phyloP scores from a whole-genome alignment of 768 basidiomycete species.

The Tephrocybe sp. region DNA sequence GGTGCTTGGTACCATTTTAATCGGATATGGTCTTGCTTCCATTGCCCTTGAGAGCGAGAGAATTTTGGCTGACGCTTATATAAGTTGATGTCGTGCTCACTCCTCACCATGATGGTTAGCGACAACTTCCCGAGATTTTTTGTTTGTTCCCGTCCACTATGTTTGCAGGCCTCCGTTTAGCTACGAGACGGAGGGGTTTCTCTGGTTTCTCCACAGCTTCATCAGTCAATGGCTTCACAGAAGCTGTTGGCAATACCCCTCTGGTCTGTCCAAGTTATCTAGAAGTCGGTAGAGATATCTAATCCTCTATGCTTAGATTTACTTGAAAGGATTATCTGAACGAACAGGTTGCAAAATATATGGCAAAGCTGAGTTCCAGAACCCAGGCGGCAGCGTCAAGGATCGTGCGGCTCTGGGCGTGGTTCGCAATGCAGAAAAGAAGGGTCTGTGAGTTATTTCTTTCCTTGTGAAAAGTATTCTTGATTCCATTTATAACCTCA shows the following conservation, averaged over 20 bases:
- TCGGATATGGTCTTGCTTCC: constrained; percentile 12
- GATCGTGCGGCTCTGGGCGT: constrained; percentile 94
- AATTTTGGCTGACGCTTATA: constrained; percentile 20
- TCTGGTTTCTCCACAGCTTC: constrained; percentile 37
- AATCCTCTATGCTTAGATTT: constrained; percentile 54
- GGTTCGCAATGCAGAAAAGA: constrained; percentile 80
- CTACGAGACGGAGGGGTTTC: constrained; percentile 28
- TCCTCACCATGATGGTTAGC: constrained; percentile 13
- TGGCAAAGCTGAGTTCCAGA: constrained; percentile 98
- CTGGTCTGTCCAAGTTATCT: constrained; percentile 50
- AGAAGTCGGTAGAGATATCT: not conserved
- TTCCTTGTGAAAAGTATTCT: not conserved
- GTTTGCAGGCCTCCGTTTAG: constrained; percentile 29
- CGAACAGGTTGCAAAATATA: constrained; percentile 80
- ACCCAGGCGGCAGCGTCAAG: constrained; percentile 97
- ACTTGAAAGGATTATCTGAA: constrained; percentile 77
- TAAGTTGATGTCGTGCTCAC: constrained; percentile 38
- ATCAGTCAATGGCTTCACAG: constrained; percentile 75
- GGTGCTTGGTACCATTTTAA: constrained; percentile 24
- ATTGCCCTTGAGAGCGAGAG: constrained; percentile 4
- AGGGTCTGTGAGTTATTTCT: constrained; percentile 58
- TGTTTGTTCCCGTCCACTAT: constrained; percentile 24
- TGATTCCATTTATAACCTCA: not conserved
- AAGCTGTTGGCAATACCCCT: constrained; percentile 91
- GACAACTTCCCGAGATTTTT: not conserved